Base-by-base conservation (phyloP, 305 asterid species). In the Andrographis paniculata region DNA sequence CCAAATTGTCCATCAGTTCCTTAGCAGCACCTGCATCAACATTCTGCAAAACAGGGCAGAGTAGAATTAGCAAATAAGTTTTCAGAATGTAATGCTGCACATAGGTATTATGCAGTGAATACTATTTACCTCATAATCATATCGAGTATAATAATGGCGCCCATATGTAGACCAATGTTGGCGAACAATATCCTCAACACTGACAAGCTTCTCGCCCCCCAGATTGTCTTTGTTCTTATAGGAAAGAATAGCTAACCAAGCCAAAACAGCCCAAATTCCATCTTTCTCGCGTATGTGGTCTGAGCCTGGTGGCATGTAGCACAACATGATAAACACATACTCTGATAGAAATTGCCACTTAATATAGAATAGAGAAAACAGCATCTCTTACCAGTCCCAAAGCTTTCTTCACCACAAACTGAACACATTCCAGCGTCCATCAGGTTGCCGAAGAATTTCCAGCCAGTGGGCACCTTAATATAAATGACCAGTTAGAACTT, bases 361-460 rank as follows among this genome's bases (percentile, higher is more conserved):
- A 20, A 5, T 0, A 27, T 42, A 24, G 11, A 24, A 20, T 49
- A 46, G 19, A 16, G 38, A 50, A 35, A 46, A 52, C 17, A 31
- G 6, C 14, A 17, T 49, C 24, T 36, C 77, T 17, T 65, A 83
- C 99, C 99, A 65, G 99, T 91, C 70, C 99, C 99, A 50, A 91
- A 91, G 72, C 99, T 91, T 69, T 91, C 99, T 91, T 91, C 99
- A 56, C 99, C 99, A 66, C 99, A 91, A 60, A 91, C 59, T 18
- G 99, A 91, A 65, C 99, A 91, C 91, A 83, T 76, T 67, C 95
- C 99, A 70, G 95, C 96, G 77, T 91, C 99, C 99, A 91, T 91
- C 64, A 91, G 71, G 79, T 91, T 91, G 53, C 99, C 96, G 56
- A 91, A 91, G 68, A 83, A 91, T 75, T 91, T 91, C 99, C 99